These are phyloP conservation scores for Rosellinia necatrix DNA, from an alignment of 2,329 filamentous ascomycete species.

Conservation along the genomic window DNA sequence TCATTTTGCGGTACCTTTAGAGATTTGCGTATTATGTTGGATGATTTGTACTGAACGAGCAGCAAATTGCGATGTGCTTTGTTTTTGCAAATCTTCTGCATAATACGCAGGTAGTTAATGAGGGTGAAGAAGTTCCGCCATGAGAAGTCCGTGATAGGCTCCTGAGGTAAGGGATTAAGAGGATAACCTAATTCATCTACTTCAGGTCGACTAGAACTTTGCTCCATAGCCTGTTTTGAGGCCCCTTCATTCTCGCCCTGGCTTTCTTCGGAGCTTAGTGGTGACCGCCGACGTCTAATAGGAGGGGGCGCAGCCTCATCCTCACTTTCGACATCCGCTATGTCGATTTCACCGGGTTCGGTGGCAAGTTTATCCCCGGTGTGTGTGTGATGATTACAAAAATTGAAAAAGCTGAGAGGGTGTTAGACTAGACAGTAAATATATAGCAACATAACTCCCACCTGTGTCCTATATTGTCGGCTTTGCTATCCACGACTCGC, in stretches of 20 bases:
- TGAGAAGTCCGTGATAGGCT: constrained; percentile 87
- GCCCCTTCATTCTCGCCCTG: constrained; percentile 35
- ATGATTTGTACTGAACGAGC: constrained; percentile 94
- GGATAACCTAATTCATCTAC: constrained; percentile 91
- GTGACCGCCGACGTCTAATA: constrained; percentile 65
- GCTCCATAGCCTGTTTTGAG: constrained; percentile 42
- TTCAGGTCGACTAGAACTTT: constrained; percentile 53
- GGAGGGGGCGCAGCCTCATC: constrained; percentile 86
- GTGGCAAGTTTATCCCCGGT: constrained; percentile 35
- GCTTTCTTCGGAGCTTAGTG: constrained; percentile 44
- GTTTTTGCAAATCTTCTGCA: constrained; percentile 96
- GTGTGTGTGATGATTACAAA: constrained; percentile 65
- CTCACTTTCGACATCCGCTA: constrained; percentile 59
- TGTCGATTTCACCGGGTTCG: constrained; percentile 41
- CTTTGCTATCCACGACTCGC: constrained; percentile 82
- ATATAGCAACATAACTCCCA: constrained; percentile 46
- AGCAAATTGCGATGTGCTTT: constrained; percentile 94
- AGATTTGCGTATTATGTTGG: constrained; percentile 86
- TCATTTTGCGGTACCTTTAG: constrained; percentile 88
- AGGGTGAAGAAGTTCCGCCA: constrained; percentile 93
- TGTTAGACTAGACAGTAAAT: constrained; percentile 29
- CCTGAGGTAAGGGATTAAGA: constrained; percentile 67
- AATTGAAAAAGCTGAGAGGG: constrained; percentile 77
- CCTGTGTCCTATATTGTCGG: constrained; percentile 82
- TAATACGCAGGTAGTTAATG: constrained; percentile 92